phyloP scores from a whole-genome alignment of 2,329 filamentous ascomycete genomes.

The Ophiostoma quercus region DNA sequence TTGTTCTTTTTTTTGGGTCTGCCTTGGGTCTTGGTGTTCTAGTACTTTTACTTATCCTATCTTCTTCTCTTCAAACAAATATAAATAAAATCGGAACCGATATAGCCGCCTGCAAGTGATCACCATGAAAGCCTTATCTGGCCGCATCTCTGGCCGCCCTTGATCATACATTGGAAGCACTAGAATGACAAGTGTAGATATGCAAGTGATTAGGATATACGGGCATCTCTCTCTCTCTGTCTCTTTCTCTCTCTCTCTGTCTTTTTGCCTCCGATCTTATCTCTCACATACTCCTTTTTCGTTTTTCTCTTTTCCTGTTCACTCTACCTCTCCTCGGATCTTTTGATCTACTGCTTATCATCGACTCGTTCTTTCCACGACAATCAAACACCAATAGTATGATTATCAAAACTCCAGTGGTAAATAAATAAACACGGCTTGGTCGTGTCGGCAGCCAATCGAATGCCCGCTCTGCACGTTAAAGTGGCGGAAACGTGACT shows the following conservation, averaged over 20 bases:
- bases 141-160: not conserved
- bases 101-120: not conserved
- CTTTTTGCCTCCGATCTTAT: not conserved
- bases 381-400: too few relatives aligned
- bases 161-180: not conserved
- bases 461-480: not conserved
- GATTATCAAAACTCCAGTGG: not conserved
- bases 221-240: not conserved
- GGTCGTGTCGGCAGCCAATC: slow-evolving; percentile 6
- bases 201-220: not conserved
- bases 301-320: not conserved
- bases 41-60: not conserved
- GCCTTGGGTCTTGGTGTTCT: not conserved
- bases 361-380: too few relatives aligned
- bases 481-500: slow-evolving; percentile 1
- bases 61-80: slow-evolving; percentile 1
- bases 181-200: not conserved
- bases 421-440: not conserved
- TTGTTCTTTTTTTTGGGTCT: not conserved
- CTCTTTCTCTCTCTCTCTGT: too few relatives aligned
- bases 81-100: slow-evolving; percentile 4
- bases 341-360: too few relatives aligned
- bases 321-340: not conserved
- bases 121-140: not conserved
- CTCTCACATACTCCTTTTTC: not conserved